Base-by-base conservation (phyloP, 495 filamentous ascomycete species). In the Margaritispora aquatica region DNA sequence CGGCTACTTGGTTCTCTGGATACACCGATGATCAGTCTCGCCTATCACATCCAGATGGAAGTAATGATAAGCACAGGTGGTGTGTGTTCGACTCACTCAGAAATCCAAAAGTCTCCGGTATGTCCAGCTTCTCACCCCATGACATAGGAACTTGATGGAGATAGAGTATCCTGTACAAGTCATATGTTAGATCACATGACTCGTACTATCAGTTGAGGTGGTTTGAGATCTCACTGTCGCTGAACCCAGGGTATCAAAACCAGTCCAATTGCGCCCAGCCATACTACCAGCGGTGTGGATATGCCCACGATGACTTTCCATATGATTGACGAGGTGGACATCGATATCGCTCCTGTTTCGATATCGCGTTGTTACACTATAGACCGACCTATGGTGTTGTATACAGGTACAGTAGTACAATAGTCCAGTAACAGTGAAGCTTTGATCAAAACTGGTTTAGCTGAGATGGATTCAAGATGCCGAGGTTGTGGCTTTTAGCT, bases 1-100 rank as follows among this genome's bases (percentile, higher is more conserved):
- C 78, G 48, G 81, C 77, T 27, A 85, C 82, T 63, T 87, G 84
- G 47, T 81, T 83, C 63, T 78, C 53, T 55, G n/a, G n/a, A n/a
- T n/a, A n/a, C n/a, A n/a, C n/a, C n/a, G n/a, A n/a, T n/a, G n/a
- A n/a, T n/a, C n/a, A n/a, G n/a, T n/a, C n/a, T n/a, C n/a, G n/a
- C n/a, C n/a, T n/a, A n/a, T n/a, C 26, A 54, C 20, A 53, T 17
- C n/a, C 29, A 34, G 29, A 34, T 5, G 29, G 29, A 34, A 34
- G 29, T 13, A n/a, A n/a, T n/a, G n/a, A n/a, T n/a, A n/a, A n/a
- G n/a, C n/a, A n/a, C n/a, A n/a, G n/a, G n/a, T n/a, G n/a, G n/a
- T n/a, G n/a, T n/a, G n/a, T n/a, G n/a, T n/a, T n/a, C n/a, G n/a
- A 55, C 26, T 24, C 22, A 55, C 53, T 55, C 9, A 55, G 24